A percentile compares a stretch with the other conserved stretches of the same genome.
These are phyloP conservation scores for Coniochaeta sp. DNA, from an alignment of 2,329 filamentous ascomycete genomes.

Conservation along the genomic window DNA sequence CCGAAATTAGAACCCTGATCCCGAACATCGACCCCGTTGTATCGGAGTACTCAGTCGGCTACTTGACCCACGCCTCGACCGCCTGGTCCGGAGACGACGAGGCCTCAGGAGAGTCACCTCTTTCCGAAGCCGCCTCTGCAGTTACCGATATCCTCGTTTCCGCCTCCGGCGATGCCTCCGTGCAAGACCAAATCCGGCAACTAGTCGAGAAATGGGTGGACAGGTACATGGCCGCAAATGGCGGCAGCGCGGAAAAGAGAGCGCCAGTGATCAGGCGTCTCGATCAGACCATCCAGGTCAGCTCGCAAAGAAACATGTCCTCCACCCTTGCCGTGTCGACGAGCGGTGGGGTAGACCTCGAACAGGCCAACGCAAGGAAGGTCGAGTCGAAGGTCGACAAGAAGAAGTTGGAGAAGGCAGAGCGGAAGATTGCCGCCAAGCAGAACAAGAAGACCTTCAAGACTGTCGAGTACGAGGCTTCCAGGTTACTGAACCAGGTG, in stretches of 20 bases:
- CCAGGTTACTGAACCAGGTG: slow-evolving; percentile 74
- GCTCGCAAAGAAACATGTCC: slow-evolving; percentile 89
- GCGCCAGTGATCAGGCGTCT: slow-evolving; percentile 76
- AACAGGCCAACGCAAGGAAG: slow-evolving; percentile 87
- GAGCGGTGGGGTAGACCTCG: slow-evolving; percentile 78
- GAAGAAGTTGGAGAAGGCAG: slow-evolving; percentile 98
- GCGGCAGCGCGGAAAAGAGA: slow-evolving; percentile 56
- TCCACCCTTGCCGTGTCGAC: slow-evolving; percentile 85
- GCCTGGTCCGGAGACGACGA: slow-evolving; percentile 70
- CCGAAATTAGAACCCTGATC: slow-evolving; percentile 76
- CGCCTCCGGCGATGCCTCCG: slow-evolving; percentile 76
- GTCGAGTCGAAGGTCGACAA: slow-evolving; percentile 95
- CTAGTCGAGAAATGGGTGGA: slow-evolving; percentile 87
- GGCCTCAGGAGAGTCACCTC: slow-evolving; percentile 59
- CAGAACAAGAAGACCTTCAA: slow-evolving; percentile 98
- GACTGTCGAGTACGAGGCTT: slow-evolving; percentile 96
- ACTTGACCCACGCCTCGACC: slow-evolving; percentile 87
- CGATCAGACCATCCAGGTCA: slow-evolving; percentile 92
- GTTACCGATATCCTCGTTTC: slow-evolving; percentile 88
- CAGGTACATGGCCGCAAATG: slow-evolving; percentile 69
- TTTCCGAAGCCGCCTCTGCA: slow-evolving; percentile 75
- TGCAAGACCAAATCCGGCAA: slow-evolving; percentile 71
- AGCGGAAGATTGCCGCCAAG: slow-evolving; percentile 95
- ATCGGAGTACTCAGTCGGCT: slow-evolving; percentile 89
- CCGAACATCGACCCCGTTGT: slow-evolving; percentile 83